phyloP scores from a whole-genome alignment of 306 rosid genomes.

The Citrullus colocynthis region DNA sequence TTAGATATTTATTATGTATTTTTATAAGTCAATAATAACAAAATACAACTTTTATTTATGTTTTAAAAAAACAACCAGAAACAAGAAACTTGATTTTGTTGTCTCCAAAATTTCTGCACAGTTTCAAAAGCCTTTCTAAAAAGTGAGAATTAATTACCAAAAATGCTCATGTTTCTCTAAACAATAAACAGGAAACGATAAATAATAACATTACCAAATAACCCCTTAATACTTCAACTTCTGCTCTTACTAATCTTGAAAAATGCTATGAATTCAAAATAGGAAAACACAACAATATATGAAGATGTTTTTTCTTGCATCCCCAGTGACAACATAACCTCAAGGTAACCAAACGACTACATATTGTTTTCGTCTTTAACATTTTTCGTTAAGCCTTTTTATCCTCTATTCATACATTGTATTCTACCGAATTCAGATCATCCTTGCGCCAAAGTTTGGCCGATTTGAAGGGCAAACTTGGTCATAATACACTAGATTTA shows the following conservation, averaged over 20 bases:
- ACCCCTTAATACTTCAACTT: too few species aligned
- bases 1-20: too few species aligned
- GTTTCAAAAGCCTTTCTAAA: too few species aligned
- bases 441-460: constrained; percentile 24
- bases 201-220: too few species aligned
- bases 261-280: neutral
- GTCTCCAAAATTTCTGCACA: neutral
- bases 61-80: too few species aligned
- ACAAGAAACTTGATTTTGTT: neutral
- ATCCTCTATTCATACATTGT: neutral
- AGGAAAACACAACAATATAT: constrained; percentile 29
- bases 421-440: constrained; percentile 13
- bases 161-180: too few species aligned
- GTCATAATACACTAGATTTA: constrained; percentile 31
- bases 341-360: constrained; percentile 18
- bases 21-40: too few species aligned
- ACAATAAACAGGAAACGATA: too few species aligned
- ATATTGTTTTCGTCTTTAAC: neutral
- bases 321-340: constrained; percentile 26
- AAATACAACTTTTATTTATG: too few species aligned
- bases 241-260: neutral
- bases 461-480: constrained; percentile 23
- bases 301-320: constrained; percentile 35
- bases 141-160: neutral
- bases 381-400: neutral